Evolutionary conservation across 306 rosid species (phyloP), one percentile per base, ranked within the genome.

Genomic region (Castanea mollissima): DNA sequence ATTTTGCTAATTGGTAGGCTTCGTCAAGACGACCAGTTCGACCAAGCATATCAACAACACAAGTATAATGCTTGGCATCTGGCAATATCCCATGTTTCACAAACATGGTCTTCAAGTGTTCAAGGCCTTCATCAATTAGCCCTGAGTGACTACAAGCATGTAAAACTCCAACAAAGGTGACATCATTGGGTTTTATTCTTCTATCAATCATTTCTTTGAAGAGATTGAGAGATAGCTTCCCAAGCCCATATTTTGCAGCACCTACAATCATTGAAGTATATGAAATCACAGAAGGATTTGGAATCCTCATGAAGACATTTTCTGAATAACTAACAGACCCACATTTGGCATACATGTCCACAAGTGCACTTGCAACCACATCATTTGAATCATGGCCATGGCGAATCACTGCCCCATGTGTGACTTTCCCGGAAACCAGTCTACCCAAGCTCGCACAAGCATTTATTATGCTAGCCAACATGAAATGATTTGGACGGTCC

Each of bases 281-380:
- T 38, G 88, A 80, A 72, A 92, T 88, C 44, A 90, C 88, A 0
- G 90, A 92, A 21, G 98, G 91, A 72, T 80, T 81, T 19, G 19
- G 32, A 60, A 90, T 85, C 85, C 88, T 84, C 76, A 83, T 79
- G 69, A 94, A 94, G 73, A 92, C 75, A 80, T 79, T 90, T 6
- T 69, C 81, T 29, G 94, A 92, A 83, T 90, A 92, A 31, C 76
- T 76, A 75, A 92, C 75, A 52, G 92, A 82, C 29, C 97, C 96
- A 73, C 97, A 92, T 79, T 94, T 92, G 58, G 94, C 97, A 85
- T 92, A 94, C 98, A 94, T 94, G 79, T 94, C 97, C 75, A 94
- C 92, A 78, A 92, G 80, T 76, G 91, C 92, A 76, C 87, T 94
- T 2, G 90, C 91, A 87, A 92, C 65, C 72, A 92, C 94, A 41